phyloP scores from a whole-genome alignment of 1,284 basidiomycete species.

The Sporisorium exsertum region DNA sequence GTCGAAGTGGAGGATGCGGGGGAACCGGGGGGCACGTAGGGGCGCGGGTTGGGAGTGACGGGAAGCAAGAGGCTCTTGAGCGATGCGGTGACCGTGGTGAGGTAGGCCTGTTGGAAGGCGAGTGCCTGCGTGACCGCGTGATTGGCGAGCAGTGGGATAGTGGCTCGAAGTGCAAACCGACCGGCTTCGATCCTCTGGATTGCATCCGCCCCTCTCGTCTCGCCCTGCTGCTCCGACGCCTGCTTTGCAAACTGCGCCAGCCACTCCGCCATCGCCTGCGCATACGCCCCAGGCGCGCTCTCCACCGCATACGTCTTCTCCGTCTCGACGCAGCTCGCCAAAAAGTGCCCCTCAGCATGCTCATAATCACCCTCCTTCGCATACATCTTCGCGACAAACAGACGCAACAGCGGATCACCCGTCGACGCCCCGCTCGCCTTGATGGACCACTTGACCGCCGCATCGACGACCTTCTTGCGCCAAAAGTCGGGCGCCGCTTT shows the following conservation, averaged over 20 bases:
- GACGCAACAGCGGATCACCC: conserved; percentile 59
- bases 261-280: conserved; percentile 60
- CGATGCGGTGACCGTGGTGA: conserved; percentile 33
- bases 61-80: conserved; percentile 62
- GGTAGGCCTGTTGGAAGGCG: conserved; percentile 52
- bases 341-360: conserved; percentile 56
- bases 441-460: conserved; percentile 64
- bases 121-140: conserved; percentile 26
- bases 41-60: conserved; percentile 64
- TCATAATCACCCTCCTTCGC: conserved; percentile 41
- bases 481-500: conserved; percentile 62
- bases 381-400: conserved; percentile 60
- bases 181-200: conserved; percentile 57
- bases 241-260: conserved; percentile 38
- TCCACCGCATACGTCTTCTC: conserved; percentile 38
- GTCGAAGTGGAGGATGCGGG: conserved; percentile 12
- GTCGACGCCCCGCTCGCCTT: conserved; percentile 40
- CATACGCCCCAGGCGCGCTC: conserved; percentile 47
- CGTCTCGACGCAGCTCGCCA: conserved; percentile 44
- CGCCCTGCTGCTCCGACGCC: conserved; percentile 37
- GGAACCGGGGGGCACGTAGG: conserved; percentile 56
- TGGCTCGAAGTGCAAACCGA: conserved; percentile 53
- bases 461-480: conserved; percentile 65
- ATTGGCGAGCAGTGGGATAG: conserved; percentile 49
- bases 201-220: conserved; percentile 31